These are phyloP conservation scores for Podila clonocystis DNA, from an alignment of 192 early-diverging fungal genomes.

Conservation along the genomic window DNA sequence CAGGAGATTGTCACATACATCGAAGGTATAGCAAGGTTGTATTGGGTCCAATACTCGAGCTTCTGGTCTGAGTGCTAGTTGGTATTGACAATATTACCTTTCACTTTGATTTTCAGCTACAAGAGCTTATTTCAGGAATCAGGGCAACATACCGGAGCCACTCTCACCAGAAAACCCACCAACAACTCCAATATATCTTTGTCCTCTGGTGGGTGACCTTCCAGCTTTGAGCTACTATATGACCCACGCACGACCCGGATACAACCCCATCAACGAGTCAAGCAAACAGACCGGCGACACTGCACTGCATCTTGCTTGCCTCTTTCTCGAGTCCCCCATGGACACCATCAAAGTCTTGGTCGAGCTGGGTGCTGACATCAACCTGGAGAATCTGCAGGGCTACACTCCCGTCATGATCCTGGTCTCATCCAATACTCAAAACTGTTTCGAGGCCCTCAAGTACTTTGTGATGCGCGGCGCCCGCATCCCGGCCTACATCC, in stretches of 20 bases:
- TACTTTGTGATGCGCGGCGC: conserved; percentile 51
- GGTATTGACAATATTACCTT: background rate
- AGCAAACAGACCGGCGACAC: conserved; percentile 42
- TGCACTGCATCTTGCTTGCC: conserved; percentile 40
- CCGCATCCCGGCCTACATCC: conserved; percentile 42
- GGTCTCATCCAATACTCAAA: conserved; percentile 44
- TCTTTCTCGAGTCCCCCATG: conserved; percentile 42
- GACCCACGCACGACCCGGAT: background rate
- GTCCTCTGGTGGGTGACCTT: conserved; percentile 43
- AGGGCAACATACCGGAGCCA: background rate
- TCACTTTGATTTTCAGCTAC: conserved; percentile 7
- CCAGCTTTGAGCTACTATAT: conserved; percentile 33
- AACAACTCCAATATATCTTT: conserved; percentile 46
- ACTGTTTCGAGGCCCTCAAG: conserved; percentile 47
- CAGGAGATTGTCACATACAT: conserved; percentile 30
- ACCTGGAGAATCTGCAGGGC: conserved; percentile 42
- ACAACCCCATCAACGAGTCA: conserved; percentile 50
- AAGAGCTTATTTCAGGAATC: conserved; percentile 22
- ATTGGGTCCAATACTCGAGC: background rate
- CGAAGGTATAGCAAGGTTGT: conserved; percentile 8
- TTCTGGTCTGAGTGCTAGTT: background rate
- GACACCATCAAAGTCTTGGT: conserved; percentile 43
- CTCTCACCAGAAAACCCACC: conserved; percentile 32
- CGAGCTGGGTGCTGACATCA: conserved; percentile 46
- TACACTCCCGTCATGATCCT: conserved; percentile 50